These are phyloP conservation scores for Hymenoscyphus albidus DNA, from an alignment of 2,329 filamentous ascomycete species.

Conservation along the genomic window DNA sequence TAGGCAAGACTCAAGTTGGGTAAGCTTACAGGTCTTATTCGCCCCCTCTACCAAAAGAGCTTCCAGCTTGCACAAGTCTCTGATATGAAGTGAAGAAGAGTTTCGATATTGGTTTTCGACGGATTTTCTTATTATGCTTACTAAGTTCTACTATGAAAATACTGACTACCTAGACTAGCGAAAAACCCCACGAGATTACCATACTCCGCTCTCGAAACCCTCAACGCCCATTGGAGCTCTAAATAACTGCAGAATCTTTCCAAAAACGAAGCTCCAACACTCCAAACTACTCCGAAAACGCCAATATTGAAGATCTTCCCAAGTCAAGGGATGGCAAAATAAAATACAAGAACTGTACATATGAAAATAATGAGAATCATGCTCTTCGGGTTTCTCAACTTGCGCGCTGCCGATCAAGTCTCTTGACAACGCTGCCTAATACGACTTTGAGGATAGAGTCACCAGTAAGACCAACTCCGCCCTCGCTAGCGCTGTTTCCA, in stretches of 20 bases:
- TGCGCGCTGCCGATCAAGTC: conserved; percentile 50
- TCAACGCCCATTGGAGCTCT: not conserved
- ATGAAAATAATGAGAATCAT: conserved; percentile 4
- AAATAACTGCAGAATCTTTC: not conserved
- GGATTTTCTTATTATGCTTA: too few species aligned
- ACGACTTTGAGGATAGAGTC: conserved; percentile 78
- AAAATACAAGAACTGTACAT: conserved; percentile 1
- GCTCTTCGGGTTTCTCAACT: conserved; percentile 27
- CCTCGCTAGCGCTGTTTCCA: conserved; percentile 34
- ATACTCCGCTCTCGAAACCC: too few species aligned
- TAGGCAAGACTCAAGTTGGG: too few species aligned
- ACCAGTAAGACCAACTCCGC: conserved; percentile 52
- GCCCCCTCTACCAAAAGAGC: too few species aligned
- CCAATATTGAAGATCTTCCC: not conserved
- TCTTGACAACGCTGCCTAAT: conserved; percentile 69
- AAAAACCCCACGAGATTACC: too few species aligned
- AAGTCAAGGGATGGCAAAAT: not conserved
- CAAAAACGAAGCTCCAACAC: too few species aligned
- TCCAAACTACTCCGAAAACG: not conserved
- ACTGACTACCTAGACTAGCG: too few species aligned
- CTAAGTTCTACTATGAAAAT: too few species aligned
- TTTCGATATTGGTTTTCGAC: too few species aligned
- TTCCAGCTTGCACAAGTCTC: too few species aligned
- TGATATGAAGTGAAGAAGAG: too few species aligned
- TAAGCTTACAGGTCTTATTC: too few species aligned